Evolutionary conservation across 164 flowering plant genomes (phyloP).

Genomic region (Macadamia integrifolia): DNA sequence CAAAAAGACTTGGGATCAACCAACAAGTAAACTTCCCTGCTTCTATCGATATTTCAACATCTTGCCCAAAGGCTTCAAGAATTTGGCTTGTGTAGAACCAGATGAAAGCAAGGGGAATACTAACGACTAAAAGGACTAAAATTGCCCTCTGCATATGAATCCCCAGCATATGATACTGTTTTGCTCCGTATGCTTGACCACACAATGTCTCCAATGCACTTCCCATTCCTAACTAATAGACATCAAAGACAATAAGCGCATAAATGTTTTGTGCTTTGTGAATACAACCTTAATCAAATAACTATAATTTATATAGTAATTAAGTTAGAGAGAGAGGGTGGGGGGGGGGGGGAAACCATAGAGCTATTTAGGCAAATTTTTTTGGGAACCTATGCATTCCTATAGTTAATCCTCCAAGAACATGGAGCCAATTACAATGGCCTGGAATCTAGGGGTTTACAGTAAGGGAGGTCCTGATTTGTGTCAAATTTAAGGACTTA

Average conservation of each 20-base stretch:
- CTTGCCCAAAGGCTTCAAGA: conserved; percentile 16
- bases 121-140: conserved; percentile 8
- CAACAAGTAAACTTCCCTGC: conserved; percentile 18
- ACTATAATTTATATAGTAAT: too few relatives aligned
- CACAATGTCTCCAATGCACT: conserved; percentile 32
- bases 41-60: conserved; percentile 18
- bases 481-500: too few relatives aligned
- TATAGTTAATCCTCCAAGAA: too few relatives aligned
- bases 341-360: background rate
- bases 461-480: too few relatives aligned
- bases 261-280: too few relatives aligned
- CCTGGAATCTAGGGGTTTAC: too few relatives aligned
- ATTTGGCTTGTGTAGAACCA: conserved; percentile 21
- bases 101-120: conserved; percentile 20
- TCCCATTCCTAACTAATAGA: conserved; percentile 43
- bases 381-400: too few relatives aligned
- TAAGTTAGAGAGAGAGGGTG: background rate
- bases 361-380: too few relatives aligned
- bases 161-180: conserved; percentile 22
- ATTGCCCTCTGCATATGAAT: conserved; percentile 22
- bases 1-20: conserved; percentile 28
- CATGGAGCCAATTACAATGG: too few relatives aligned
- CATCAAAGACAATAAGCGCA: background rate
- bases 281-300: background rate
- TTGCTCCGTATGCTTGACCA: conserved; percentile 24